Evolutionary conservation across 306 rosid species (phyloP), one percentile per base, ranked within the genome.

Genomic region (Myrica gale): DNA sequence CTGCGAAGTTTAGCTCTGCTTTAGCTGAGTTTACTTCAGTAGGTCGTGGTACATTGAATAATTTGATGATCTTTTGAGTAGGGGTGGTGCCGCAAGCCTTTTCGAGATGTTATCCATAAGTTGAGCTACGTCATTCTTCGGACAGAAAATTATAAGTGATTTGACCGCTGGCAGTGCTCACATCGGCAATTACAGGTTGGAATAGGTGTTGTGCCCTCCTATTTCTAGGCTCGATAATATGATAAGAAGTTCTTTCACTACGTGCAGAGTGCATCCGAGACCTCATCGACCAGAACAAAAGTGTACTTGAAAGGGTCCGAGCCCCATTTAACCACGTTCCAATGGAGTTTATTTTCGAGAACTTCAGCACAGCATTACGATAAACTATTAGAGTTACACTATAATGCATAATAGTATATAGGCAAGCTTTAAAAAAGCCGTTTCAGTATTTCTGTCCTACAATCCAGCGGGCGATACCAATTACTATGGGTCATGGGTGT

Each of bases 241-340:
- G 13, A 17, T 65, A 41, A 60, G 15, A 1, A 23, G 23, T 7
- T 21, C 12, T 9, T 57, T 20, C 12, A 39, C 69, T 13, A 60
- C 3, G 9, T 60, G 41, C 67, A 60, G 3, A 8, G 67, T 60
- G 11, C 41, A 12, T 60, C 26, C 19, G 6, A 15, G 43, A 2
- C 11, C 43, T 17, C 48, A 17, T 42, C 50, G 70, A 42, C 70
- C 70, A 66, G 42, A 66, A 42, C 70, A 66, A 42, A n/a, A 65
- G 3, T 41, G 50, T n/a, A 15, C 69, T 0, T 15, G 69, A 62
- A 37, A 62, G 45, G 69, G 19, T 6, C 44, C n/a, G 46, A 39
- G 69, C 65, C 16, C 23, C 2, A 4, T 7, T 4, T 21, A 57
- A 21, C 9, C 41, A 10, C 21, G 5, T 21, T 4, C 16, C 6